These are phyloP conservation scores for Fusarium acutatum DNA, from an alignment of 2,329 filamentous ascomycete species.

Conservation along the genomic window DNA sequence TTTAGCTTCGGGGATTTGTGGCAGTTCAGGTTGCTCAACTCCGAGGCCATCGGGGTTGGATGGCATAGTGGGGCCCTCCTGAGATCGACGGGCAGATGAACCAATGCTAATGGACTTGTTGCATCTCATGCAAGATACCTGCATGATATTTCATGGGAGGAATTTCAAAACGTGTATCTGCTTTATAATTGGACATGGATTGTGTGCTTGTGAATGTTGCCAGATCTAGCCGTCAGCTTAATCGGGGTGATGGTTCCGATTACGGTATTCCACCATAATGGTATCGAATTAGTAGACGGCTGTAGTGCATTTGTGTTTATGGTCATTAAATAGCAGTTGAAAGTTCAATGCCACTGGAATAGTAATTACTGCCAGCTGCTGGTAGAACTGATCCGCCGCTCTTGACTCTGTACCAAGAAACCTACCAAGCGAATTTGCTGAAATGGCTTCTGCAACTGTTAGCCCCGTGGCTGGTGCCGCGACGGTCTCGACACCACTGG, in stretches of 20 bases:
- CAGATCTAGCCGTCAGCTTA: background rate
- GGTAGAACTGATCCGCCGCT: accelerated
- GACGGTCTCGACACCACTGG: background rate
- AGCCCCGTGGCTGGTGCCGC: background rate
- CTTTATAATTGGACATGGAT: background rate
- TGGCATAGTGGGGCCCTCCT: background rate
- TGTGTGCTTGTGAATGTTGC: background rate
- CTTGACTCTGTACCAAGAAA: background rate
- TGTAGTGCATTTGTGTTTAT: too few species aligned
- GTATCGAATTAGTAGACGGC: background rate
- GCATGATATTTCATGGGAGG: background rate
- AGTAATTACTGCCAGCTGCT: background rate
- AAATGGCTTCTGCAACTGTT: background rate
- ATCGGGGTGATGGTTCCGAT: background rate
- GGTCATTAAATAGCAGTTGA: background rate
- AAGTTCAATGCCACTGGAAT: accelerated
- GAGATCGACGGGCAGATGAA: background rate
- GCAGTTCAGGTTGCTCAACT: background rate
- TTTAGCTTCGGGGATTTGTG: background rate
- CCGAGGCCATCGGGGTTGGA: background rate
- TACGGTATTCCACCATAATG: background rate
- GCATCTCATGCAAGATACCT: background rate
- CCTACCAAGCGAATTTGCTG: background rate
- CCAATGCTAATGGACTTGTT: background rate
- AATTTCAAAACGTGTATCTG: background rate